These are phyloP conservation scores for Immersiporthe knoxdaviesiana DNA, from an alignment of 2,329 filamentous ascomycete genomes.

Conservation along the genomic window DNA sequence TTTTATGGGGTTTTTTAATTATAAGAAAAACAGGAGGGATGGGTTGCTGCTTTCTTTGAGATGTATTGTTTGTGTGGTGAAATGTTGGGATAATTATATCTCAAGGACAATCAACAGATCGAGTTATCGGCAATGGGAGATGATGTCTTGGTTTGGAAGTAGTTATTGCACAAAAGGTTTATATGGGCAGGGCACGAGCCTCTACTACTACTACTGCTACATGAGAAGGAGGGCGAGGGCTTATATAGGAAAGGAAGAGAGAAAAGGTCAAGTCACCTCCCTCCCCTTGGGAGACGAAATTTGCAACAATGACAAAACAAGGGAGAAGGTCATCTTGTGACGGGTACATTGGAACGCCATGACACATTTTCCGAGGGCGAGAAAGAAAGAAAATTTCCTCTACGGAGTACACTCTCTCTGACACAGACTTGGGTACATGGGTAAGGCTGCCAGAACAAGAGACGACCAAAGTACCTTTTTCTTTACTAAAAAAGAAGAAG, in stretches of 20 bases:
- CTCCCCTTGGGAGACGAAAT: constrained; percentile 12
- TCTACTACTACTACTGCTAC: no score
- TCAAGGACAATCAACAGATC: no score
- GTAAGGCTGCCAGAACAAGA: not conserved
- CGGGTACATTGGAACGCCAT: not conserved
- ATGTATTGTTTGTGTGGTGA: no score
- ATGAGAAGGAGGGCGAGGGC: constrained; percentile 16
- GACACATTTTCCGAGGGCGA: constrained; percentile 4
- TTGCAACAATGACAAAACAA: constrained; percentile 15
- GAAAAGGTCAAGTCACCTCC: not conserved
- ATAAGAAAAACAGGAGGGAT: not conserved
- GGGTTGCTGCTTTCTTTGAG: not conserved
- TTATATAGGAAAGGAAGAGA: not conserved
- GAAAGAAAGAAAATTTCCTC: not conserved
- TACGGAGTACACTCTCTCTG: no score
- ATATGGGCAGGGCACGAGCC: not conserved
- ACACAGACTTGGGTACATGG: not conserved
- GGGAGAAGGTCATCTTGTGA: not conserved
- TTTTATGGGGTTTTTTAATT: not conserved
- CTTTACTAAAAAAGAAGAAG: not conserved
- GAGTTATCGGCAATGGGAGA: not conserved
- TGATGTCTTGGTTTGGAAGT: not conserved
- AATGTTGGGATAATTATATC: no score
- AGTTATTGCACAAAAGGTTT: constrained; percentile 5
- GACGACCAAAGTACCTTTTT: not conserved